A percentile compares a stretch with the other conserved stretches of the same genome.
Conservation (phyloP, 805 yeast genomes). For the Metschnikowia koreensis region DNA sequence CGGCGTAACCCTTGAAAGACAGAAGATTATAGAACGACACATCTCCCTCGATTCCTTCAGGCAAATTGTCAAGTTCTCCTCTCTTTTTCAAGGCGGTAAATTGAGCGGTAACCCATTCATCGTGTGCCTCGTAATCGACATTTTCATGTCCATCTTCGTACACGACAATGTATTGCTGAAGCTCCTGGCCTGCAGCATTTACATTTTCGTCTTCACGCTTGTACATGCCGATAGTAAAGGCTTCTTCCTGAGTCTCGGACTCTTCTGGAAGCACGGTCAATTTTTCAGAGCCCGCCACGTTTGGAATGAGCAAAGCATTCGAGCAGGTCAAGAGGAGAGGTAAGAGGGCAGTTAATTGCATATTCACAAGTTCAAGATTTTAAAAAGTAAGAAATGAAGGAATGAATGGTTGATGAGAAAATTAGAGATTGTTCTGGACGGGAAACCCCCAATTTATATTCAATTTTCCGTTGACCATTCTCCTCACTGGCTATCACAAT, state of each 20-base stretch:
- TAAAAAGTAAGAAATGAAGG: neutral
- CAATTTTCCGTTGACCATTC: no score
- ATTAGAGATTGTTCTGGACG: neutral
- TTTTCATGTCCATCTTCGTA: constrained; percentile 10
- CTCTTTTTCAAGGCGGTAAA: constrained; percentile 18
- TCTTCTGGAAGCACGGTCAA: neutral
- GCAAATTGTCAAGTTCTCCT: constrained; percentile 19
- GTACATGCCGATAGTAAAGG: neutral
- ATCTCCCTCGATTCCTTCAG: constrained; percentile 5
- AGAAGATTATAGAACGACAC: constrained; percentile 12
- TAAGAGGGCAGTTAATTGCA: neutral
- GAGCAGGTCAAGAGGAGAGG: constrained; percentile 3
- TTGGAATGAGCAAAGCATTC: constrained; percentile 6
- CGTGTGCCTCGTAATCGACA: constrained; percentile 10
- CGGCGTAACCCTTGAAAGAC: constrained; percentile 20
- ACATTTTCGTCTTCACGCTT: neutral
- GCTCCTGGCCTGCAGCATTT: neutral
- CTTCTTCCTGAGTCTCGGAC: neutral
- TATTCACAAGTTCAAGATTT: neutral
- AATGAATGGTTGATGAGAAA: neutral
- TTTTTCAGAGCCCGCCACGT: neutral
- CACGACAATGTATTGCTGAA: constrained; percentile 15
- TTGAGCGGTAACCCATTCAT: constrained; percentile 11
- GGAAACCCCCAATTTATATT: no score
- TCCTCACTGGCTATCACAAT: no score